Percentiles rank a stretch among this genome's conserved stretches.
phyloP scores from a whole-genome alignment of 306 rosid genomes.

The Vicia villosa region DNA sequence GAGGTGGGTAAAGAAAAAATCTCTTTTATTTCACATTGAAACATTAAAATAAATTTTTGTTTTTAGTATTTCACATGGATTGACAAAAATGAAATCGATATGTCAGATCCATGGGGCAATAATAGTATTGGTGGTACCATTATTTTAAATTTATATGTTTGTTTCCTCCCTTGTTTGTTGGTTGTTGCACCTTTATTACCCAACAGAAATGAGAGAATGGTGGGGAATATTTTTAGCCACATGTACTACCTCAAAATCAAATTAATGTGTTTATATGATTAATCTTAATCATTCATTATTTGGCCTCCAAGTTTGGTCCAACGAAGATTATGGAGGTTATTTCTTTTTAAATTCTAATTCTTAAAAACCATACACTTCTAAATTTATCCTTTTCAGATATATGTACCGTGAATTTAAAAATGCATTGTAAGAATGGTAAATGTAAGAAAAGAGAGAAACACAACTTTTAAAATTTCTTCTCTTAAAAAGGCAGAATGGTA shows the following conservation, averaged over 20 bases:
- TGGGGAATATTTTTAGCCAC: conserved; percentile 31
- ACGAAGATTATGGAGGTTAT: conserved; percentile 21
- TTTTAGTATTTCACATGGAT: conserved; percentile 22
- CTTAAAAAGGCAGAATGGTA: background rate
- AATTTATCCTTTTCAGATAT: too few relatives aligned
- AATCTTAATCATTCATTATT: conserved; percentile 21
- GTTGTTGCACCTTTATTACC: conserved; percentile 33
- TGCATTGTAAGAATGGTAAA: background rate
- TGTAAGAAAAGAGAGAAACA: background rate
- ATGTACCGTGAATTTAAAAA: too few relatives aligned
- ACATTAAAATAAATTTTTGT: too few relatives aligned
- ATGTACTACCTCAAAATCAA: background rate
- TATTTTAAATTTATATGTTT: conserved; percentile 27
- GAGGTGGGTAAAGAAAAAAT: too few relatives aligned
- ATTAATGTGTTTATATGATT: conserved; percentile 1
- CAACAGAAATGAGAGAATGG: conserved; percentile 31
- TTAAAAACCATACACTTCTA: too few relatives aligned
- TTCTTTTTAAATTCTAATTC: too few relatives aligned
- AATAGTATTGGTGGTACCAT: conserved; percentile 11
- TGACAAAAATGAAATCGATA: background rate
- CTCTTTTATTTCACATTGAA: too few relatives aligned
- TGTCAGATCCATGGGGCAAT: conserved; percentile 17
- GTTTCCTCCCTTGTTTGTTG: conserved; percentile 25
- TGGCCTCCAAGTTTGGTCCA: conserved; percentile 19
- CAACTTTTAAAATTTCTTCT: conserved; percentile 5